Evolutionary conservation across 352 stramenopile genomes (phyloP).

Genomic region (Phytophthora hibernalis): DNA sequence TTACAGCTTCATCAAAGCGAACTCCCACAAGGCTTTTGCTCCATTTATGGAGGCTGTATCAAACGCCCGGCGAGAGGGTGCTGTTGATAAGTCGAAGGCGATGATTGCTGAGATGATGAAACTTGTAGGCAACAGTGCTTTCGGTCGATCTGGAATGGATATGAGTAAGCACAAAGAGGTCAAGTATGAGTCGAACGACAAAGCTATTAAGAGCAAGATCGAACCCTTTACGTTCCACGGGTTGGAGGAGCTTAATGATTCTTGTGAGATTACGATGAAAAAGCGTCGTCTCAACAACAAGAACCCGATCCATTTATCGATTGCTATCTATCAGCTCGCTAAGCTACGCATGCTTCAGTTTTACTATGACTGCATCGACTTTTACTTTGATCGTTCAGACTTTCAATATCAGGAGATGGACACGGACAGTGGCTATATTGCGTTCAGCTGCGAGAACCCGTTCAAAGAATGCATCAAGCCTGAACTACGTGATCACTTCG

Average conservation of each 20-base stretch:
- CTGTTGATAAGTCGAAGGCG: constrained; percentile 30
- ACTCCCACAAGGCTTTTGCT: constrained; percentile 17
- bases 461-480: constrained; percentile 12
- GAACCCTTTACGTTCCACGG: constrained; percentile 15
- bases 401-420: too few relatives aligned
- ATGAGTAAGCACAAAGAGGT: constrained; percentile 20
- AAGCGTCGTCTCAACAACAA: constrained; percentile 1
- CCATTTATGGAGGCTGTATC: constrained; percentile 32
- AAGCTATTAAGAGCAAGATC: not conserved
- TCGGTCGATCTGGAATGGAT: not conserved
- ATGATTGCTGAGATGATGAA: constrained; percentile 7
- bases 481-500: constrained; percentile 14
- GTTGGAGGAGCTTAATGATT: not conserved
- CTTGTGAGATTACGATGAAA: constrained; percentile 15
- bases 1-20: not conserved
- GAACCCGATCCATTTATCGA: not conserved
- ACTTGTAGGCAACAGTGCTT: constrained; percentile 8
- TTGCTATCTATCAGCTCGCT: too few relatives aligned
- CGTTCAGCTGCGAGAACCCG: constrained; percentile 12
- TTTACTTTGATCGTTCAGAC: too few relatives aligned
- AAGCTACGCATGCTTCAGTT: too few relatives aligned
- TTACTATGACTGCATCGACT: constrained; percentile 10
- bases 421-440: not conserved
- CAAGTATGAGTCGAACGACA: constrained; percentile 14
- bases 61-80: constrained; percentile 31